Evolutionary conservation across 768 basidiomycete genomes (phyloP), one percentile per base, ranked within the genome.

Genomic region (Collybia nuda): DNA sequence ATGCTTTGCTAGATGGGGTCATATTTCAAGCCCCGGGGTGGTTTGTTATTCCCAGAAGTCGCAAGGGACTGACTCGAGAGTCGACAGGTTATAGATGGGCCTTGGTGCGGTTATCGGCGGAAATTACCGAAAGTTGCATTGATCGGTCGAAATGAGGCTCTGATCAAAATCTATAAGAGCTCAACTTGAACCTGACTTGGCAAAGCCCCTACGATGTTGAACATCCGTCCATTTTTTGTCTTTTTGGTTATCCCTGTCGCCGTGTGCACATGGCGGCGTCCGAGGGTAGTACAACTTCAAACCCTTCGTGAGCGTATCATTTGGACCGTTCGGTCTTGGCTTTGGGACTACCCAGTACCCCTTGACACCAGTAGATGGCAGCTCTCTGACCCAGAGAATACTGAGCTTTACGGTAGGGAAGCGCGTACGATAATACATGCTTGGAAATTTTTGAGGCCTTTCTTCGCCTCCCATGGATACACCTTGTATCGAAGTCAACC

Each of bases 361-460:
- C 37, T 39, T 19, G 37, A 39, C 37, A n/a, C 12, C 37, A 19
- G 19, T 19, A 3, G 19, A 19, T 39, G 37, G 37, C 19, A n/a
- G 3, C 37, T 39, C 37, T n/a, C 37, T 39, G 9, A 39, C 19
- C 37, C 37, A 39, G 37, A n/a, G 6, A 39, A 39, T 39, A 19
- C n/a, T 4, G 37, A 3, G 6, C 19, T 39, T n/a, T 39, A 39
- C 9, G 15, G 15, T 19, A 39, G 19, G 19, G 37, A 39, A 11
- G 15, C 37, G 6, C 37, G 18, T 26, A 7, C 24, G 24, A 26
- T 26, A 26, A 11, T 32, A 5, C 44, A 17, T 17, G 44, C 64
- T 50, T 58, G 65, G 64, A 12, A 62, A 29, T 56, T 60, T 21
- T 24, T 57, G 22, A 11, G 14, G 1, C 56, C 56, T 6, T 58